Evolutionary conservation across 2,329 filamentous ascomycete species (phyloP), one percentile per base, ranked within the genome.

Genomic region (Nothophoma quercina): DNA sequence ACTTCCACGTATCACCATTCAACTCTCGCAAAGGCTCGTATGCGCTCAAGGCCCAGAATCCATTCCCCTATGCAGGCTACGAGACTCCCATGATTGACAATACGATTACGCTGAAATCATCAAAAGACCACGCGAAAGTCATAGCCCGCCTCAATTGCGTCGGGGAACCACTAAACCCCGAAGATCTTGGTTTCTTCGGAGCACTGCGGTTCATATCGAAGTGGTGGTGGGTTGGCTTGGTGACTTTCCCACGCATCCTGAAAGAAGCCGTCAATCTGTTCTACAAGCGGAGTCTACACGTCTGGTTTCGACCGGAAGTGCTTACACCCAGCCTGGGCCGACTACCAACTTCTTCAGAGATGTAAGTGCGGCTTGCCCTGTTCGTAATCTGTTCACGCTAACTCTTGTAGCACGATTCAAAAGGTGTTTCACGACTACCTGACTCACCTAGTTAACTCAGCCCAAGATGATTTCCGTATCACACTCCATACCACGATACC

Each of bases 1-100:
- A 90, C 59, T 90, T 92, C 58, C 88, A 91, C 65, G 87, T 91
- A 15, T 91, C 88, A 1, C 87, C 87, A 0, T 92, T 92, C 78
- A 92, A 89, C 67, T 78, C 78, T 35, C 68, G 79, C 22, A 77
- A 80, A 56, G 79, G 79, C 1, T 73, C 73, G 0, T 83, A 83
- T 62, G 73, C 76, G 1, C 66, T 81, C 7, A 74, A 75, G 50
- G 79, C 80, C 2, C 59, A 73, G 3, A 75, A 82, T 56, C 80
- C 80, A 2, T 73, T 81, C 18, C 67, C 67, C 15, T 64, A 59
- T 7, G 59, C 46, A 22, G 48, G 45, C 7, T 63, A 8, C 70
- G 71, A 41, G 70, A 74, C 16, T 16, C 60, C 64, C 8, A 69
- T 69, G 3, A 76, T 90, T 28, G 79, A 87, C 59, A 83, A 81